phyloP scores from a whole-genome alignment of 2,329 filamentous ascomycete species.

The Domatiomyces catenatus region DNA sequence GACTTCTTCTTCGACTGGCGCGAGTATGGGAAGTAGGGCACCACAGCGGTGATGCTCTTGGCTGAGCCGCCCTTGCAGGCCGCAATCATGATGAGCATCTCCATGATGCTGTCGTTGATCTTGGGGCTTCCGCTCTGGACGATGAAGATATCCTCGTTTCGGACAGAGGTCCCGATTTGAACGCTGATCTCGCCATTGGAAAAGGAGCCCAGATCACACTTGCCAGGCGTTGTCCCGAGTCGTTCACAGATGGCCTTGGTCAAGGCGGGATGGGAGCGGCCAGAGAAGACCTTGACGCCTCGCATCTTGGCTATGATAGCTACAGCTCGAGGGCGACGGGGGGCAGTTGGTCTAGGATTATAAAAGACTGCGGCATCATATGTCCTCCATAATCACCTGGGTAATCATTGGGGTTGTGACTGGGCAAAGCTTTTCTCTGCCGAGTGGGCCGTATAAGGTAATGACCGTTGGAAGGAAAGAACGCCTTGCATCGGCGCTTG shows the following conservation, averaged over 20 bases:
- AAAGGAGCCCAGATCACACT: constrained; percentile 50
- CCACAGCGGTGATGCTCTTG: constrained; percentile 27
- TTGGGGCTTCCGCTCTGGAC: constrained; percentile 89
- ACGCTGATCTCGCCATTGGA: constrained; percentile 57
- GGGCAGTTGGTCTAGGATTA: not conserved
- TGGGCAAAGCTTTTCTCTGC: not conserved
- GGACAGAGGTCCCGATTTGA: constrained; percentile 55
- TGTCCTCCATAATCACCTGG: not conserved
- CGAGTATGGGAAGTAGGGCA: constrained; percentile 69
- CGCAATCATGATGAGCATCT: constrained; percentile 96
- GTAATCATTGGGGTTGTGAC: not conserved
- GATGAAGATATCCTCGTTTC: constrained; percentile 97
- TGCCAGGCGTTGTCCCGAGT: constrained; percentile 44
- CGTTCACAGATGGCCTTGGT: constrained; percentile 52
- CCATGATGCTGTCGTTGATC: constrained; percentile 99
- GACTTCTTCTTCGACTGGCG: constrained; percentile 99
- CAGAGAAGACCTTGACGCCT: constrained; percentile 52
- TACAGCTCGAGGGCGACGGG: not conserved
- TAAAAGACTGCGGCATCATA: not conserved
- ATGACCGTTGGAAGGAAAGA: not conserved
- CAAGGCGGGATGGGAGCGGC: constrained; percentile 48
- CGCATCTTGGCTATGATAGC: constrained; percentile 39
- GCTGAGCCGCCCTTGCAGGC: constrained; percentile 96
- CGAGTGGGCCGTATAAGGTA: not conserved
- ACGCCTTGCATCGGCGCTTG: not conserved